Percentiles rank a stretch among this genome's conserved stretches.
These are phyloP conservation scores for Aspergillus pseudoviridinutans DNA, from an alignment of 2,329 filamentous ascomycete genomes.

Conservation along the genomic window DNA sequence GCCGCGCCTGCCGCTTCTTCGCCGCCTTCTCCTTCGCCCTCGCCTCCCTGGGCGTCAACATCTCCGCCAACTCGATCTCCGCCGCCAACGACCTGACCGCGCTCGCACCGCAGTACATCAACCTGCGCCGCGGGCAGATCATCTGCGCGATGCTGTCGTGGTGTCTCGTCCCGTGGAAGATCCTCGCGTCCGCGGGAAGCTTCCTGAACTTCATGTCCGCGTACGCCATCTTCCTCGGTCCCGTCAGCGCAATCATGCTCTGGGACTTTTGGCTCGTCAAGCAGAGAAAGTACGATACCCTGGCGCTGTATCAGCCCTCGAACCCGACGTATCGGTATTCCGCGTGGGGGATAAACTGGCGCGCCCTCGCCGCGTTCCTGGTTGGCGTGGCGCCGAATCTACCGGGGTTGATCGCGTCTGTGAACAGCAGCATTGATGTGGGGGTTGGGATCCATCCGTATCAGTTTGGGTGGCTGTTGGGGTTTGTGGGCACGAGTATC, in stretches of 20 bases:
- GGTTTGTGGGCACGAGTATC: conserved; percentile 54
- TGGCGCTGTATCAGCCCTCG: conserved; percentile 49
- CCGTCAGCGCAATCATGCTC: conserved; percentile 58
- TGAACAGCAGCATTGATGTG: conserved; percentile 34
- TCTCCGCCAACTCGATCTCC: conserved; percentile 50
- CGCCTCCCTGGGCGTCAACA: conserved; percentile 54
- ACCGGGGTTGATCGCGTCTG: conserved; percentile 50
- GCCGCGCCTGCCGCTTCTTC: conserved; percentile 45
- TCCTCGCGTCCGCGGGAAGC: conserved; percentile 54
- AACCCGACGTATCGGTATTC: conserved; percentile 50
- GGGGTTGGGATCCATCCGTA: conserved; percentile 55
- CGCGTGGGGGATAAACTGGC: conserved; percentile 54
- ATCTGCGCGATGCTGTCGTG: conserved; percentile 55
- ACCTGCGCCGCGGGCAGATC: conserved; percentile 55
- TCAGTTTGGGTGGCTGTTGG: conserved; percentile 63
- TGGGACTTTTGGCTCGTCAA: conserved; percentile 60
- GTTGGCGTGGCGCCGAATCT: conserved; percentile 54
- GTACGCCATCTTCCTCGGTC: conserved; percentile 62
- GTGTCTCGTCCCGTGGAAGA: conserved; percentile 64
- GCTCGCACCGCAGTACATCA: conserved; percentile 52
- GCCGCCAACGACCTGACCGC: conserved; percentile 55
- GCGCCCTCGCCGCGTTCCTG: conserved; percentile 56
- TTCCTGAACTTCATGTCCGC: conserved; percentile 65
- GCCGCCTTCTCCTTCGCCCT: conserved; percentile 52
- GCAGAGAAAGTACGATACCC: conserved; percentile 45